phyloP scores from a whole-genome alignment of 371 early-diverging fungal genomes.

The Haplosporangium sp. region DNA sequence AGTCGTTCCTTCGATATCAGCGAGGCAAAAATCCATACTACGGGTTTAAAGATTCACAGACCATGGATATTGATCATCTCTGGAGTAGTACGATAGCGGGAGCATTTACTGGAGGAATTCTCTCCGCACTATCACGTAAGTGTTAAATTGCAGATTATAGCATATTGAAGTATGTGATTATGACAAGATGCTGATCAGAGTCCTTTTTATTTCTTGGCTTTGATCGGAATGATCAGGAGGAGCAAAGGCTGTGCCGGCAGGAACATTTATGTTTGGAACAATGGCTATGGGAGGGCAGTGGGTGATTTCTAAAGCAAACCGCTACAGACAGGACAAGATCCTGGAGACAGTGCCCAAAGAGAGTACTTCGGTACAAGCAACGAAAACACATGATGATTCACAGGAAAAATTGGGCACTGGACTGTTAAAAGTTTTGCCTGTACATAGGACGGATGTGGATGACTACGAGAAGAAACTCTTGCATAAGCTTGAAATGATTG shows the following conservation, averaged over 20 bases:
- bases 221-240: constrained; percentile 55
- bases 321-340: constrained; percentile 42
- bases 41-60: constrained; percentile 69
- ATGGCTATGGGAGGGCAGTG: constrained; percentile 48
- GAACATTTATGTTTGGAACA: constrained; percentile 65
- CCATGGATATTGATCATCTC: constrained; percentile 65
- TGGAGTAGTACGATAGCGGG: constrained; percentile 72
- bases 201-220: background rate
- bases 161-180: background rate
- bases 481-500: constrained; percentile 31
- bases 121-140: constrained; percentile 65
- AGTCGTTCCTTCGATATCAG: constrained; percentile 67
- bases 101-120: constrained; percentile 66
- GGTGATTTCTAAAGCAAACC: constrained; percentile 23
- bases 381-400: background rate
- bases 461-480: constrained; percentile 38
- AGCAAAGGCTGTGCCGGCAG: constrained; percentile 61
- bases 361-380: background rate
- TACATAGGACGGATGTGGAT: constrained; percentile 50
- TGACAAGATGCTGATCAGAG: background rate
- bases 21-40: constrained; percentile 66
- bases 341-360: constrained; percentile 11
- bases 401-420: constrained; percentile 12
- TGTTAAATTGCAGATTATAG: background rate
- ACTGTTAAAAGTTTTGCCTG: constrained; percentile 39